phyloP scores from a whole-genome alignment of 2,329 filamentous ascomycete genomes.

The Elsinoe necatrix region DNA sequence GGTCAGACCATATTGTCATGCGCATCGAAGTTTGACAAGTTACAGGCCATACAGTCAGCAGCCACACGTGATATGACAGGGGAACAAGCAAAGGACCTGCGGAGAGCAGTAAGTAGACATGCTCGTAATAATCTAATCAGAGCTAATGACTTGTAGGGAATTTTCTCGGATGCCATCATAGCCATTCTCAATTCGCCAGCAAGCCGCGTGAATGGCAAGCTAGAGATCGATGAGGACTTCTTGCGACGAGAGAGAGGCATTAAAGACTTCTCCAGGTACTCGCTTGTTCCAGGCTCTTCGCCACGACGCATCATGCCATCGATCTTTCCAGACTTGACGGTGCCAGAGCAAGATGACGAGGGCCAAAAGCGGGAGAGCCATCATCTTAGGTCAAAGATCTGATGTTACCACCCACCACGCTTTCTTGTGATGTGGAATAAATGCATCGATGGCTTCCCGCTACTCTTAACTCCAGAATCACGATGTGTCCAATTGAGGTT shows the following conservation, averaged over 20 bases:
- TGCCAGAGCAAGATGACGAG: constrained; percentile 73
- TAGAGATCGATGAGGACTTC: constrained; percentile 75
- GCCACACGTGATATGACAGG: constrained; percentile 52
- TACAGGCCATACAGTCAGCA: constrained; percentile 60
- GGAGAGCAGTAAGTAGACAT: constrained; percentile 44
- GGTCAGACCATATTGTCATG: constrained; percentile 25
- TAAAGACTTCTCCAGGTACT: constrained; percentile 64
- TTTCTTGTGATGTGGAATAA: too few species aligned
- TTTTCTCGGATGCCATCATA: constrained; percentile 73
- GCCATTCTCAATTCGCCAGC: constrained; percentile 58
- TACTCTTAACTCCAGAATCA: too few species aligned
- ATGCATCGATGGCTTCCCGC: too few species aligned
- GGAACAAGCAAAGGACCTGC: constrained; percentile 44
- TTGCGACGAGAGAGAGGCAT: constrained; percentile 56
- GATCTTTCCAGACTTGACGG: constrained; percentile 58
- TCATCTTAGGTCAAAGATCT: constrained; percentile 21
- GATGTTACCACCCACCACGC: background rate
- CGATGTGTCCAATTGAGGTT: too few species aligned
- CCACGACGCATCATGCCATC: constrained; percentile 73
- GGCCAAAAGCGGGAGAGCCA: constrained; percentile 62
- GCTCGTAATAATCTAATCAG: background rate
- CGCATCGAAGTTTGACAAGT: background rate
- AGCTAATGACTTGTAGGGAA: constrained; percentile 36
- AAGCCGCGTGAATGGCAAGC: constrained; percentile 56
- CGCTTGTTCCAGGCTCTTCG: constrained; percentile 52